Conservation (phyloP, 352 stramenopile species). For the Globisporangium heterothallicum region DNA sequence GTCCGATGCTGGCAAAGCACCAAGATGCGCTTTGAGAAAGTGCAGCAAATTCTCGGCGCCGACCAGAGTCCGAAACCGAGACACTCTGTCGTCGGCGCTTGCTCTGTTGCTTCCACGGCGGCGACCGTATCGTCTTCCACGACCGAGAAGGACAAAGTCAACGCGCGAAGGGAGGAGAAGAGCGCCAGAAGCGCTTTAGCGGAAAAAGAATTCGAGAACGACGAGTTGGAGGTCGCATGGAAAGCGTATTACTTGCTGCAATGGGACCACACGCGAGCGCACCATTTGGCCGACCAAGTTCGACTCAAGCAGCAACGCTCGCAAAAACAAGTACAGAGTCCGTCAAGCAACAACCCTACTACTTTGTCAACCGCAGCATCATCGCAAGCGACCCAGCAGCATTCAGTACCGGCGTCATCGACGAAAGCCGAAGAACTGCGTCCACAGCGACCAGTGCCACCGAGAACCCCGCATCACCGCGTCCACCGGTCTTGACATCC, state of each 20-base stretch:
- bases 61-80: background rate
- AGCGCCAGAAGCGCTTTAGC: background rate
- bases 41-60: constrained; percentile 11
- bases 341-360: background rate
- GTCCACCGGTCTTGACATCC: background rate
- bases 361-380: background rate
- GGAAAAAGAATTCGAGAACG: constrained; percentile 10
- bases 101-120: too few relatives aligned
- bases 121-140: background rate
- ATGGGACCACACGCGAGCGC: constrained; percentile 25
- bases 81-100: background rate
- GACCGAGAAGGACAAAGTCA: background rate
- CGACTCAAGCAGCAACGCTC: constrained; percentile 20
- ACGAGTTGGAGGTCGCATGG: constrained; percentile 29
- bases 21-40: background rate
- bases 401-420: background rate
- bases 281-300: constrained; percentile 30
- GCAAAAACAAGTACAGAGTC: constrained; percentile 9
- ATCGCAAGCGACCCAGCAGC: background rate
- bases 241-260: constrained; percentile 31
- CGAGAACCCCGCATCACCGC: constrained; percentile 1
- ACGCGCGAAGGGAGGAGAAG: background rate
- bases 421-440: constrained; percentile 14
- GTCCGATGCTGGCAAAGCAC: constrained; percentile 20
- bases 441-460: constrained; percentile 2